Conservation (phyloP, 2,329 filamentous ascomycete genomes). For the Alternaria alternata region DNA sequence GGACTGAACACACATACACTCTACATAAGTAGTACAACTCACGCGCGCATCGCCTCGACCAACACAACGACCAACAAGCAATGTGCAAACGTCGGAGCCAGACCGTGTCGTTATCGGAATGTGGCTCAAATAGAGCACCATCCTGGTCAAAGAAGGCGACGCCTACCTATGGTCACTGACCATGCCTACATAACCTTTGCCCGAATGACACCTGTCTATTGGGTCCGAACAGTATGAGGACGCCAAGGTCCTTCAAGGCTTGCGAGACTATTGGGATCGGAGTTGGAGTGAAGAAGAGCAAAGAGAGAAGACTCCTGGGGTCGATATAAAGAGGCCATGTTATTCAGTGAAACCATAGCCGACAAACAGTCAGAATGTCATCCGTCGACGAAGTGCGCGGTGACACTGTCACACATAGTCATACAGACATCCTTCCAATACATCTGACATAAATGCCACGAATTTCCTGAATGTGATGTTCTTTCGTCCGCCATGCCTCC, state of each 20-base stretch:
- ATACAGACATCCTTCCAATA: neutral
- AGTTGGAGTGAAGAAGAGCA: neutral
- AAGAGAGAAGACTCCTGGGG: neutral
- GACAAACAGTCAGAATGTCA: neutral
- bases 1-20: neutral
- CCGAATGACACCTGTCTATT: neutral
- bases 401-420: neutral
- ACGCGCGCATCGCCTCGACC: neutral
- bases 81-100: neutral
- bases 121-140: neutral
- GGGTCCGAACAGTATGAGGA: neutral
- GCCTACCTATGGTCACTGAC: neutral
- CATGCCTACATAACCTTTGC: neutral
- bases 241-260: neutral
- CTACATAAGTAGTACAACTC: neutral
- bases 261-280: neutral
- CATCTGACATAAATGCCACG: too few species aligned
- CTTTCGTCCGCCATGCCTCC: neutral
- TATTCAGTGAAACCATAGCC: neutral
- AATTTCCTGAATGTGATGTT: too few species aligned
- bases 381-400: neutral
- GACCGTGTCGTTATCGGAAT: neutral
- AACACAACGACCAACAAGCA: neutral
- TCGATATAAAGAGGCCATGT: neutral
- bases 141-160: neutral